phyloP scores from a whole-genome alignment of 2,329 filamentous ascomycete species.

The Cadophora luteo-olivacea region DNA sequence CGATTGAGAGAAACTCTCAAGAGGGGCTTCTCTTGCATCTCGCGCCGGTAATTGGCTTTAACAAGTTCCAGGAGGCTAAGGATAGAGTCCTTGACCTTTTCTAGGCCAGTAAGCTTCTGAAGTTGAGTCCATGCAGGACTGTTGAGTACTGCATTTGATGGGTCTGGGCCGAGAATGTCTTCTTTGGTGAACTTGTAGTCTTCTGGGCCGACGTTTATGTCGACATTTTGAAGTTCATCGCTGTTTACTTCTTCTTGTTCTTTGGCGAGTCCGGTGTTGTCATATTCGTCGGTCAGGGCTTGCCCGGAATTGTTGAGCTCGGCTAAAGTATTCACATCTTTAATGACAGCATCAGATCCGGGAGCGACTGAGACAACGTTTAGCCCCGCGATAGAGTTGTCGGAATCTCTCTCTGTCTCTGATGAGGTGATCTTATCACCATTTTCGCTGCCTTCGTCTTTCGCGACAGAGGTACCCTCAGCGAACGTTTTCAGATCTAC shows the following conservation, averaged over 20 bases:
- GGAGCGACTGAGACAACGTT: neutral
- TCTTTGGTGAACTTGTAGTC: slow-evolving; percentile 66
- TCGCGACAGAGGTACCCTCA: neutral
- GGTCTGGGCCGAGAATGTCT: slow-evolving; percentile 75
- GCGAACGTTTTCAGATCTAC: neutral
- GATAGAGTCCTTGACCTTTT: slow-evolving; percentile 59
- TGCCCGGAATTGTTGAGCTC: slow-evolving; percentile 1
- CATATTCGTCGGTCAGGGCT: neutral
- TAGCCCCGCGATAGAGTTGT: neutral
- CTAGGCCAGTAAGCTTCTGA: slow-evolving; percentile 62
- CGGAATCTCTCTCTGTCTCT: neutral
- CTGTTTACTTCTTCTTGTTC: neutral
- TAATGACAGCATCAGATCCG: neutral
- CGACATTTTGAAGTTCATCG: neutral
- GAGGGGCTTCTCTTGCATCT: slow-evolving; percentile 65
- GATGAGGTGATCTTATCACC: neutral
- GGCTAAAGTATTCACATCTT: no score
- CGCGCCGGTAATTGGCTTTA: slow-evolving; percentile 61
- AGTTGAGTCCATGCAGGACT: slow-evolving; percentile 64
- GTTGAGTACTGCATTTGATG: slow-evolving; percentile 54
- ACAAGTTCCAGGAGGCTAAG: slow-evolving; percentile 62
- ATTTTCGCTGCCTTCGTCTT: neutral
- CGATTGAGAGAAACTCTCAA: slow-evolving; percentile 69
- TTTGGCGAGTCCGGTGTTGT: neutral
- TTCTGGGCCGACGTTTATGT: slow-evolving; percentile 48